These are phyloP conservation scores for Rhodotorula kratochvilovae DNA, from an alignment of 768 basidiomycete species.

Conservation along the genomic window DNA sequence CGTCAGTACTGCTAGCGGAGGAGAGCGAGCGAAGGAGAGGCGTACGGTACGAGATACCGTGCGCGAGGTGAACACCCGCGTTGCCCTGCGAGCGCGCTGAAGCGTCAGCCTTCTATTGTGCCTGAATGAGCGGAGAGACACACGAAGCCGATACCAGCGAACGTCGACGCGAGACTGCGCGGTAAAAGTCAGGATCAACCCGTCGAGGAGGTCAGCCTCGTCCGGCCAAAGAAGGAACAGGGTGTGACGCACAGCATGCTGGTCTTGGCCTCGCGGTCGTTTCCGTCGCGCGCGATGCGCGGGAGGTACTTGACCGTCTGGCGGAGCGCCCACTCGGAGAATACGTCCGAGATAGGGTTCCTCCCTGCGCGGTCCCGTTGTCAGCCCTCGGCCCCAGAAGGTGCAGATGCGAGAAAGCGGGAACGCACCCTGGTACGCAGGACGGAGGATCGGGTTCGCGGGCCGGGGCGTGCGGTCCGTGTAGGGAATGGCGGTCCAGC, in stretches of 20 bases:
- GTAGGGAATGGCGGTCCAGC: constrained; percentile 91
- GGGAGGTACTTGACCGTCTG: constrained; percentile 86
- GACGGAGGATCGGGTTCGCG: constrained; percentile 78
- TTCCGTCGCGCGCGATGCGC: constrained; percentile 66
- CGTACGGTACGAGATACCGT: constrained; percentile 40
- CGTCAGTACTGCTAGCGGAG: background rate
- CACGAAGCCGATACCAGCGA: constrained; percentile 56
- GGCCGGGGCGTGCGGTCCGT: constrained; percentile 85
- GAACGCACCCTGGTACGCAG: constrained; percentile 68
- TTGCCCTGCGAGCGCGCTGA: constrained; percentile 48
- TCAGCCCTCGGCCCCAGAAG: background rate
- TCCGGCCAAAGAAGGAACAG: background rate
- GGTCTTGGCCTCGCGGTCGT: constrained; percentile 74
- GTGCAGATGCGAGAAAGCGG: background rate
- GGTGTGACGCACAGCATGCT: constrained; percentile 63
- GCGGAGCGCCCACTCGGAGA: constrained; percentile 83
- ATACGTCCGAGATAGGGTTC: constrained; percentile 75
- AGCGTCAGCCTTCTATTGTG: too few relatives aligned
- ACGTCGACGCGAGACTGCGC: constrained; percentile 75
- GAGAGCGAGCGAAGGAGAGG: background rate
- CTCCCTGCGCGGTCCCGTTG: too few relatives aligned
- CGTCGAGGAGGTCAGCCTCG: too few relatives aligned
- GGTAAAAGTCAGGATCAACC: background rate
- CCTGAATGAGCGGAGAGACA: background rate
- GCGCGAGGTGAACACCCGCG: constrained; percentile 70